Percentiles rank a stretch among this genome's conserved stretches.
Evolutionary conservation across 305 asterid species (phyloP).

Genomic region (Nicotiana rustica): DNA sequence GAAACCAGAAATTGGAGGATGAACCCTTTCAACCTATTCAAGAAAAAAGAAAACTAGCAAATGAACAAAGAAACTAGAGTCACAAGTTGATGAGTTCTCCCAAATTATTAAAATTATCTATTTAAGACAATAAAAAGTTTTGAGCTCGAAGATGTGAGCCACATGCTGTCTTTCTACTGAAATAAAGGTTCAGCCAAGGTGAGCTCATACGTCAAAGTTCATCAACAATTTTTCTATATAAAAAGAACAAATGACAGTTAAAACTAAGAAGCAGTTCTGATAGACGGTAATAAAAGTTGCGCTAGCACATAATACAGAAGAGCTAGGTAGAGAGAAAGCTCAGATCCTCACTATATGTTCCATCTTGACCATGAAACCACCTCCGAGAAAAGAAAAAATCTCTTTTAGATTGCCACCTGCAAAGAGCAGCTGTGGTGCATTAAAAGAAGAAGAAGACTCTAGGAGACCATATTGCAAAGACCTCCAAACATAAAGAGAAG

Average conservation of each 20-base stretch:
- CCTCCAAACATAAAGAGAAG: neutral
- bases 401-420: conserved; percentile 94
- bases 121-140: neutral
- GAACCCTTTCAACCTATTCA: neutral
- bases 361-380: conserved; percentile 98
- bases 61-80: neutral
- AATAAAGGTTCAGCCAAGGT: neutral
- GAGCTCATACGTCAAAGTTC: neutral
- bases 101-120: neutral
- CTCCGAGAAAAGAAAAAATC: conserved; percentile 94
- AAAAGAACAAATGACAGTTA: conserved; percentile 27
- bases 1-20: neutral
- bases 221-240: neutral
- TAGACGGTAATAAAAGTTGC: conserved; percentile 18
- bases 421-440: conserved; percentile 40
- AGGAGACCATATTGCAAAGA: conserved; percentile 35
- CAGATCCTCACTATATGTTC: conserved; percentile 83
- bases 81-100: neutral
- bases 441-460: conserved; percentile 35
- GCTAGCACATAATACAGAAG: neutral
- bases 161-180: neutral
- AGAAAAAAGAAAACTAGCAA: neutral
- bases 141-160: neutral
- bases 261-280: neutral
- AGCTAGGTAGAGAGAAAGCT: conserved; percentile 30